These are phyloP conservation scores for Dendrobium catenatum DNA, from an alignment of 106 monocot species.

Conservation along the genomic window DNA sequence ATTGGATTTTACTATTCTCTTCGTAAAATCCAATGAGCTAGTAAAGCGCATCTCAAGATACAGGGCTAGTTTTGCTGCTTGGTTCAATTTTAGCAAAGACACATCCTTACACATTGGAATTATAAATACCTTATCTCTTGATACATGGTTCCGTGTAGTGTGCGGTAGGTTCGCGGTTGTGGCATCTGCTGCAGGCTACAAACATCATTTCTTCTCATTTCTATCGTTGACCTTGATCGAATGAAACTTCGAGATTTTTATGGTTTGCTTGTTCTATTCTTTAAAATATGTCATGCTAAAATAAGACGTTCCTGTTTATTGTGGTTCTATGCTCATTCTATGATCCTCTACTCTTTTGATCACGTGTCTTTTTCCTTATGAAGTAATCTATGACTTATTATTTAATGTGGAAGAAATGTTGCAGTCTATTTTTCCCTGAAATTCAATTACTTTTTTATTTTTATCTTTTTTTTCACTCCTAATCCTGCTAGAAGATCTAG, in stretches of 20 bases:
- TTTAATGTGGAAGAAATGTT: neutral
- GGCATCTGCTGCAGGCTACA: neutral
- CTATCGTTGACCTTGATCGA: neutral
- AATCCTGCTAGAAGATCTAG: neutral
- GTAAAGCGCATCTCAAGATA: neutral
- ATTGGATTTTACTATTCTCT: slow-evolving; percentile 9
- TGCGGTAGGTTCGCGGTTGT: neutral
- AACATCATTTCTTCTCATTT: neutral
- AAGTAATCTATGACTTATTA: neutral
- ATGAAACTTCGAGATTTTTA: neutral
- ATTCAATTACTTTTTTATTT: neutral
- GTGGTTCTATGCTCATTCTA: neutral
- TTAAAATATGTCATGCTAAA: neutral
- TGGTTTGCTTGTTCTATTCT: neutral
- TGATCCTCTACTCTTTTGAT: neutral
- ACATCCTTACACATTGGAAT: neutral
- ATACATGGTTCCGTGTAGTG: neutral
- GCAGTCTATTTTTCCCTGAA: neutral
- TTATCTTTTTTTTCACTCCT: neutral
- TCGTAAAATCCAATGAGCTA: neutral
- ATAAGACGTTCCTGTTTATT: neutral
- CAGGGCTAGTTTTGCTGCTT: neutral
- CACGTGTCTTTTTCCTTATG: neutral
- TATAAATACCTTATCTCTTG: neutral
- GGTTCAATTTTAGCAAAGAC: neutral